These are phyloP conservation scores for Tetracladium marchalianum DNA, from an alignment of 495 filamentous ascomycete species.

Conservation along the genomic window DNA sequence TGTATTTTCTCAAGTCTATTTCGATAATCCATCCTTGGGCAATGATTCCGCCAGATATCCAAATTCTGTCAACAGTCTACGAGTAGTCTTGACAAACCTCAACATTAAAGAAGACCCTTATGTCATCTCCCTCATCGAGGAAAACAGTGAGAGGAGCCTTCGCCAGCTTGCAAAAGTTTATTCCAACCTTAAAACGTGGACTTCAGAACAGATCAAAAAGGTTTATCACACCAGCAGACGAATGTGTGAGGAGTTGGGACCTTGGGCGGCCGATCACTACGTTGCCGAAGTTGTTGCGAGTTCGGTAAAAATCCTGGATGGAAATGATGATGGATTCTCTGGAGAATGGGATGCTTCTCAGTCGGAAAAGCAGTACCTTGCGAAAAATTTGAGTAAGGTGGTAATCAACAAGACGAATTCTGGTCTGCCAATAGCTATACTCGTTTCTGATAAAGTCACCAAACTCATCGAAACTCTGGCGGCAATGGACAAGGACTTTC, in stretches of 20 bases:
- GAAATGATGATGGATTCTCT: slow-evolving; percentile 22
- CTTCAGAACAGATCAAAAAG: slow-evolving; percentile 48
- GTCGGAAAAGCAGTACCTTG: slow-evolving; percentile 54
- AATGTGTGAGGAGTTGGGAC: slow-evolving; percentile 58
- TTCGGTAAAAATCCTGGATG: slow-evolving; percentile 28
- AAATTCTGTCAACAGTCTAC: slow-evolving; percentile 25
- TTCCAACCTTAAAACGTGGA: slow-evolving; percentile 47
- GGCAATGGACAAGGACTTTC: slow-evolving; percentile 14
- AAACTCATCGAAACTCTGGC: slow-evolving; percentile 25
- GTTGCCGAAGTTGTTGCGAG: slow-evolving; percentile 45
- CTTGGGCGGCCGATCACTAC: slow-evolving; percentile 65
- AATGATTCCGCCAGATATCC: slow-evolving; percentile 10
- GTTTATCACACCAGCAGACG: slow-evolving; percentile 39
- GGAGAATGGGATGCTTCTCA: slow-evolving; percentile 6
- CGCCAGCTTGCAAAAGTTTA: slow-evolving; percentile 37
- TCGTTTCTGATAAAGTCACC: slow-evolving; percentile 22
- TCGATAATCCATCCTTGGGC: slow-evolving; percentile 18
- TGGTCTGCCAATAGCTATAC: slow-evolving; percentile 14
- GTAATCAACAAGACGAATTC: slow-evolving; percentile 20
- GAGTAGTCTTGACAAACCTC: slow-evolving; percentile 29
- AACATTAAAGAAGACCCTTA: slow-evolving; percentile 65
- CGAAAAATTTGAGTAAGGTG: slow-evolving; percentile 36
- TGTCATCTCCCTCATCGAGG: slow-evolving; percentile 37
- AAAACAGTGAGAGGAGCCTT: slow-evolving; percentile 26
- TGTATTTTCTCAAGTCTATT: slow-evolving; percentile 41